These are phyloP conservation scores for Malassezia restricta DNA, from an alignment of 1,284 basidiomycete genomes.

Conservation along the genomic window DNA sequence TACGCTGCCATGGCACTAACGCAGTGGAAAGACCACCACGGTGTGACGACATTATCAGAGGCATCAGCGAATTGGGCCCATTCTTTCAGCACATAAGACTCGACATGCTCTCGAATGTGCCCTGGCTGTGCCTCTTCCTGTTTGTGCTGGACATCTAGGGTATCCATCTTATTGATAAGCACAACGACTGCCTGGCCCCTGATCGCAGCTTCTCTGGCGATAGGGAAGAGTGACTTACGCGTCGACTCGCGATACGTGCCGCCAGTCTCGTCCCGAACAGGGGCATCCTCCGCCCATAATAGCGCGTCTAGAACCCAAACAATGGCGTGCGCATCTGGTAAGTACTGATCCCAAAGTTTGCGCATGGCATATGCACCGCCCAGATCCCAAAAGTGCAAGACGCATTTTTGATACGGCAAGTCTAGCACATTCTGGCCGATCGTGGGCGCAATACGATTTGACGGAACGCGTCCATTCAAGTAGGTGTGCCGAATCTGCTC, in stretches of 20 bases:
- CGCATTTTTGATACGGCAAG: constrained; percentile 15
- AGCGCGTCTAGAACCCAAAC: constrained; percentile 26
- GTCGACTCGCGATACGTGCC: constrained; percentile 3
- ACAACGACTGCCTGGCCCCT: constrained; percentile 5
- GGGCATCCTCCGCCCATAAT: constrained; percentile 1
- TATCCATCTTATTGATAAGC: constrained; percentile 7
- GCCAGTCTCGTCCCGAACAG: neutral
- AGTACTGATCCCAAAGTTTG: constrained; percentile 27
- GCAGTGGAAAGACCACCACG: neutral
- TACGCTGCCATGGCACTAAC: constrained; percentile 12
- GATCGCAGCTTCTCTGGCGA: neutral
- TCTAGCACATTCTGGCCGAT: constrained; percentile 33
- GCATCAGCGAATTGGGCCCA: neutral
- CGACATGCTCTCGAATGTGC: neutral
- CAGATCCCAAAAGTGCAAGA: constrained; percentile 32
- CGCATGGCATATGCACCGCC: constrained; percentile 26
- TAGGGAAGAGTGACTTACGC: neutral
- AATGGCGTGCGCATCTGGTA: constrained; percentile 23
- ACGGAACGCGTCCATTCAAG: constrained; percentile 7
- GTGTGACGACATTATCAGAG: neutral
- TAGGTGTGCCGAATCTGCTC: constrained; percentile 16
- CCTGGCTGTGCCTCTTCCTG: neutral
- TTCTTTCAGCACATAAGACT: neutral
- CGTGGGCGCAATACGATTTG: constrained; percentile 21
- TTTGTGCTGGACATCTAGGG: neutral